phyloP scores from a whole-genome alignment of 805 yeast genomes.

The Saccharomyces kudriavzevii region DNA sequence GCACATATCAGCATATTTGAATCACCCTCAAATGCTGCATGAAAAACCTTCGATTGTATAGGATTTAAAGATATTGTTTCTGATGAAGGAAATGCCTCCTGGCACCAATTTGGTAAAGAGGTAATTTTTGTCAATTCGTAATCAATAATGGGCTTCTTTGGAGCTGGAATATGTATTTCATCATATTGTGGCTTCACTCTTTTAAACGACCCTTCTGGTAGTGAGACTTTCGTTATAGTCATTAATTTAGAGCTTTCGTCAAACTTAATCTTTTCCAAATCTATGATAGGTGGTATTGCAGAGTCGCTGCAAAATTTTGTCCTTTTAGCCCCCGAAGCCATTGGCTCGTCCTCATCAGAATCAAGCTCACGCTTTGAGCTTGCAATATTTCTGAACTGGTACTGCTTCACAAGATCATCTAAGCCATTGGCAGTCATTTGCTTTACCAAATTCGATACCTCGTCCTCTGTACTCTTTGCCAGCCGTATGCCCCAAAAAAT shows the following conservation, averaged over 20 bases:
- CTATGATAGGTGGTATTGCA: slow-evolving; percentile 35
- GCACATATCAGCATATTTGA: slow-evolving; percentile 81
- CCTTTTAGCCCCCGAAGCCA: slow-evolving; percentile 11
- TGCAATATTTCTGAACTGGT: slow-evolving; percentile 20
- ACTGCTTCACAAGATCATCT: slow-evolving; percentile 36
- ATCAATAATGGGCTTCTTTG: slow-evolving; percentile 40
- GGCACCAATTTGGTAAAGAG: slow-evolving; percentile 77
- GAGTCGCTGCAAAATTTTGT: slow-evolving; percentile 20
- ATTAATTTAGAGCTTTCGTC: slow-evolving; percentile 67
- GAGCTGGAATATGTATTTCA: slow-evolving; percentile 88
- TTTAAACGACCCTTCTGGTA: slow-evolving; percentile 81
- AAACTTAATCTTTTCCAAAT: slow-evolving; percentile 53
- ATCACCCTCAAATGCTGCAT: slow-evolving; percentile 66
- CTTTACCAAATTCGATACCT: slow-evolving; percentile 30
- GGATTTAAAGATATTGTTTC: slow-evolving; percentile 66
- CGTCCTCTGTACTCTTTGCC: slow-evolving; percentile 33
- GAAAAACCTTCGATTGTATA: slow-evolving; percentile 76
- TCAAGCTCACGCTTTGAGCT: slow-evolving; percentile 5
- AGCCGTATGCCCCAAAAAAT: slow-evolving; percentile 49
- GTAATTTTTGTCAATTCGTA: slow-evolving; percentile 45
- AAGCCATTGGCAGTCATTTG: slow-evolving; percentile 41
- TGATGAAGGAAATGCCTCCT: slow-evolving; percentile 56
- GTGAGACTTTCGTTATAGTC: slow-evolving; percentile 55
- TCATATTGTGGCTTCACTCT: slow-evolving; percentile 69
- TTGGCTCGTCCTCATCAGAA: not conserved